A percentile compares a stretch with the other conserved stretches of the same genome.
Evolutionary conservation across 1,139 yeast species (phyloP).

Genomic region (Suhomyces bribrorum): DNA sequence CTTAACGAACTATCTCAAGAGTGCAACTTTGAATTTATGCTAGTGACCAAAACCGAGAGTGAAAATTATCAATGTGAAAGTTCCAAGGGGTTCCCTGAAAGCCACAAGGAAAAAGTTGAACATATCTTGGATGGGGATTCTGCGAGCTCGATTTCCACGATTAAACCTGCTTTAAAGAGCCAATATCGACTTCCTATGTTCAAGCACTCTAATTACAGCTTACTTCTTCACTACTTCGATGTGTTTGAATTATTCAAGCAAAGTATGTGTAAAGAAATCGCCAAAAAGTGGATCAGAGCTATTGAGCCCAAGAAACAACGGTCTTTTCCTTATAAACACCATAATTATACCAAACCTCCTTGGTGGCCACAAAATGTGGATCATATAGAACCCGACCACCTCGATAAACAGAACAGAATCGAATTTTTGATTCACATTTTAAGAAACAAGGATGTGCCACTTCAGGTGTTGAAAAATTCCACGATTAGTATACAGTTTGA

Average conservation of each 20-base stretch:
- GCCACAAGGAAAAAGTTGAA: slow-evolving; percentile 16
- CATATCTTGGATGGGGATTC: slow-evolving; percentile 3
- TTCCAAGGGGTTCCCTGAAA: slow-evolving; percentile 18
- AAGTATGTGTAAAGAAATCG: slow-evolving; percentile 57
- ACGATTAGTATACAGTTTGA: slow-evolving; percentile 15
- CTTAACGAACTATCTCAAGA: slow-evolving; percentile 5
- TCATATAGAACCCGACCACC: slow-evolving; percentile 76
- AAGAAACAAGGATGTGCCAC: slow-evolving; percentile 25
- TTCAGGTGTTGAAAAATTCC: slow-evolving; percentile 23
- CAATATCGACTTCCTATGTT: slow-evolving; percentile 2
- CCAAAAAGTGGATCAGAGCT: slow-evolving; percentile 66
- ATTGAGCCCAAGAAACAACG: slow-evolving; percentile 72
- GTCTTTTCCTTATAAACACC: slow-evolving; percentile 58
- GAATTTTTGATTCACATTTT: slow-evolving; percentile 47
- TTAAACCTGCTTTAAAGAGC: slow-evolving; percentile 12
- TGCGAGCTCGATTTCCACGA: slow-evolving; percentile 1
- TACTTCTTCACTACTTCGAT: slow-evolving; percentile 12
- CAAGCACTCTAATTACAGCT: neutral
- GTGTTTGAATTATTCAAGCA: slow-evolving; percentile 37
- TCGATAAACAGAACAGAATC: slow-evolving; percentile 58
- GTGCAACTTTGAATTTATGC: slow-evolving; percentile 9
- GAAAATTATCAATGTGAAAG: slow-evolving; percentile 11
- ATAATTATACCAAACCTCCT: slow-evolving; percentile 49
- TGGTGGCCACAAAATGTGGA: slow-evolving; percentile 72
- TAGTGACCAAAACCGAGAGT: slow-evolving; percentile 7